Evolutionary conservation across 1,139 yeast species (phyloP), one percentile per base, ranked within the genome.

Genomic region (Sporopachydermia cereana): DNA sequence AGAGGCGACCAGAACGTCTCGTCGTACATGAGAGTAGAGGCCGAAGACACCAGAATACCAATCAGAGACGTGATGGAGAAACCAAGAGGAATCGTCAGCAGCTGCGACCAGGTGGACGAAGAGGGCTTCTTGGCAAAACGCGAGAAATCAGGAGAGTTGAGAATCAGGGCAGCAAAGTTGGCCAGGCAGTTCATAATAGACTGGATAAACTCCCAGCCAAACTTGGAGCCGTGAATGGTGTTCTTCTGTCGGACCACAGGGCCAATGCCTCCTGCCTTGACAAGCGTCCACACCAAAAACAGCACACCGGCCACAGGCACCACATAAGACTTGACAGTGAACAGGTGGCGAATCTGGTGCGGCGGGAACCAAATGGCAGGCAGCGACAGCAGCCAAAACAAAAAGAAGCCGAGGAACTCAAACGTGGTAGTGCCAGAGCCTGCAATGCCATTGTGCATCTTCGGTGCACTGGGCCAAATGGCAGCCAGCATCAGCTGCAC

Each of bases 71-170:
- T 85, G 48, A 86, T 57, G 2, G 93, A 79, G 61, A 86, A 86
- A 54, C 84, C 72, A 18, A 83, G 53, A 31, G 96, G 95, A 50
- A 86, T 78, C 3, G 89, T 72, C 24, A 82, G 55, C 25, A 75
- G 57, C 58, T 78, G 84, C 1, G 82, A 70, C 63, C 72, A 64
- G 14, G 69, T 52, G 1, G 80, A 69, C 24, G 76, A 66, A 31
- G 58, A 57, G 34, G 68, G 67, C 24, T 74, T 73, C 47, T 71
- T 73, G 7, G 95, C 82, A 61, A 86, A 83, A 61, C 96, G 77
- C 21, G 95, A 72, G 62, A 85, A 86, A 71, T 88, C 96, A 0
- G 96, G 95, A 18, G 94, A 83, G 63, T 88, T 88, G 51, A 83
- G 76, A 56, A 85, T 82, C 57, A 88, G 71, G 4, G 96, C 84